Evolutionary conservation across 306 rosid genomes (phyloP), one percentile per base, ranked within the genome.

Genomic region (Ochetophila trinervis): DNA sequence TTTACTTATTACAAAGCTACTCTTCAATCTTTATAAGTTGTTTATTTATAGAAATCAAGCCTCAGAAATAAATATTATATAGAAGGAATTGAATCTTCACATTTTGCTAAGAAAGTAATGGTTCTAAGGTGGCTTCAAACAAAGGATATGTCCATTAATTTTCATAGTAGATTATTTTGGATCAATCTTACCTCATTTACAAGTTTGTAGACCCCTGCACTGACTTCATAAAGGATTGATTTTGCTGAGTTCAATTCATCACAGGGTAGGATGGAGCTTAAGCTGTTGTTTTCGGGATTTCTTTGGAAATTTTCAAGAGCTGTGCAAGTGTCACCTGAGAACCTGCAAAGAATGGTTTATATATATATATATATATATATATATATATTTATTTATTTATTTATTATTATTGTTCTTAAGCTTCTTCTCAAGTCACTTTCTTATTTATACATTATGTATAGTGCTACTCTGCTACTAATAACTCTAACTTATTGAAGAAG

Each of bases 211-310:
- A 87, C 78, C 36, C 69, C 76, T 14, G 71, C 57, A 76, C 88
- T 70, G 57, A 87, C 32, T 54, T 83, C 60, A 22, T 68, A 18
- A 4, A 87, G 60, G 36, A 76, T 30, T 42, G 87, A 40, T 68
- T 83, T 83, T 62, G 85, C 91, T 21, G 91, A 79, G 11, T 49
- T 76, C 69, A 90, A 53, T 63, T 85, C 79, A 12, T 73, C 75
- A 65, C 95, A 90, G 13, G 90, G 91, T 48, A 87, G 69, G 60
- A 87, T 75, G 23, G 80, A 83, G 72, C 85, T 85, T 52, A 90
- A 74, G 82, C 87, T 87, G 52, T 48, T 85, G 76, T 85, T 76
- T 55, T 80, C 44, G 3, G 95, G 95, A 63, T 90, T 78, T 70
- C 75, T 70, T 75, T 85, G 77, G 58, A 90, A 90, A 68, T 30